A percentile compares a stretch with the other conserved stretches of the same genome.
Conservation (phyloP, 2,329 filamentous ascomycete species). For the Aureobasidium namibiae region DNA sequence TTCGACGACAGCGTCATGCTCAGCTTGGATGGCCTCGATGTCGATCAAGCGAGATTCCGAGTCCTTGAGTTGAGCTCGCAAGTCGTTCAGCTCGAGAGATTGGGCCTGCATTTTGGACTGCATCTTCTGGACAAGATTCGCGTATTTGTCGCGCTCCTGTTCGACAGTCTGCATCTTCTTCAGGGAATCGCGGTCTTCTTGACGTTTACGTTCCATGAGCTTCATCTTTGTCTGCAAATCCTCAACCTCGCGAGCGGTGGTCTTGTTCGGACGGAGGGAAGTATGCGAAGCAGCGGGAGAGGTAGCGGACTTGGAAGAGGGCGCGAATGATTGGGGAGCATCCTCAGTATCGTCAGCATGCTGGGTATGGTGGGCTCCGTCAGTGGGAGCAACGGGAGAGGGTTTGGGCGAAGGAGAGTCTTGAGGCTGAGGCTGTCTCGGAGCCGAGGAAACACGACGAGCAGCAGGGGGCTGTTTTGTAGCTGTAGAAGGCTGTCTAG, state of each 20-base stretch:
- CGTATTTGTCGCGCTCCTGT: conserved; percentile 68
- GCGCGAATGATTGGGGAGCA: conserved; percentile 14
- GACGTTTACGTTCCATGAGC: conserved; percentile 76
- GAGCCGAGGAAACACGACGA: neutral
- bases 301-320: conserved; percentile 24
- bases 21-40: conserved; percentile 66
- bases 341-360: neutral
- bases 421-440: neutral
- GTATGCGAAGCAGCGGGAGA: conserved; percentile 20
- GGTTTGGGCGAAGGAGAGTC: neutral
- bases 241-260: conserved; percentile 58
- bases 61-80: conserved; percentile 72
- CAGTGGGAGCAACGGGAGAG: neutral
- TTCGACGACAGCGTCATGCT: conserved; percentile 79
- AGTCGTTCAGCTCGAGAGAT: conserved; percentile 66
- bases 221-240: conserved; percentile 82
- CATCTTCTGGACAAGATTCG: conserved; percentile 80
- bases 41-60: conserved; percentile 60
- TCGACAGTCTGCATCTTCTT: conserved; percentile 70
- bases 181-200: conserved; percentile 77
- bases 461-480: neutral
- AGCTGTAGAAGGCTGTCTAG: neutral
- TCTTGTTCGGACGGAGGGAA: conserved; percentile 26
- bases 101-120: conserved; percentile 82
- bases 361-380: neutral